Evolutionary conservation across 306 rosid species (phyloP), one percentile per base, ranked within the genome.

Genomic region (Cyamopsis tetragonoloba): DNA sequence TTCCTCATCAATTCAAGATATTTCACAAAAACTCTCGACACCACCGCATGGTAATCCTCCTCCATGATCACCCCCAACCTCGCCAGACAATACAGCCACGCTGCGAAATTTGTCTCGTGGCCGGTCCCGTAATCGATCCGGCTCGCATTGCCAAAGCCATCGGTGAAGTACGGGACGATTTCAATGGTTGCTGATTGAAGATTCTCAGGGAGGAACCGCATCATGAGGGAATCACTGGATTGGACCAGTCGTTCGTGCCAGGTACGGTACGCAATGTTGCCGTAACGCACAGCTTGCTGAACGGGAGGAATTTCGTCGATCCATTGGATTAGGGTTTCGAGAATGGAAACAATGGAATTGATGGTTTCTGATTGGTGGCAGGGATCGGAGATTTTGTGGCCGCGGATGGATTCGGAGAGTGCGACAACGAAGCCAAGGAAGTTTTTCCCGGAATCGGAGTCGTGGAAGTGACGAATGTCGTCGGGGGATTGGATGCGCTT

Each of bases 101-200:
- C 96, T 1, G 86, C 89, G 30, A 95, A 95, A 76, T 95, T 90
- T 5, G 99, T 88, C 75, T 95, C 99, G 59, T 95, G 99, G 3
- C 99, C 99, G 0, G 99, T 95, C 1, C 99, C 99, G 9, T 84
- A 93, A 58, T 93, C 99, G 70, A 93, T 90, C 13, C 99, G 80
- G 80, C 89, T 86, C 3, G 95, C 5, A 41, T 93, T 93, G 3
- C 99, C 99, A 1, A 93, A 90, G 43, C 95, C 62, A 14, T 93
- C 99, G 0, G 84, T 23, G 71, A 93, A 88, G 59, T 93, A 93
- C 0, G 96, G 90, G 17, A 77, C 87, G 35, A 93, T 70, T 73
- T 93, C 99, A 13, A 81, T 43, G 0, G 82, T 77, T 2, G 95
- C 89, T 4, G 81, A 17, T 0, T 4, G 68, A 34, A 80, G 83